Evolutionary conservation across 805 yeast genomes (phyloP).

Genomic region (Barnettozyma wickerhamii): DNA sequence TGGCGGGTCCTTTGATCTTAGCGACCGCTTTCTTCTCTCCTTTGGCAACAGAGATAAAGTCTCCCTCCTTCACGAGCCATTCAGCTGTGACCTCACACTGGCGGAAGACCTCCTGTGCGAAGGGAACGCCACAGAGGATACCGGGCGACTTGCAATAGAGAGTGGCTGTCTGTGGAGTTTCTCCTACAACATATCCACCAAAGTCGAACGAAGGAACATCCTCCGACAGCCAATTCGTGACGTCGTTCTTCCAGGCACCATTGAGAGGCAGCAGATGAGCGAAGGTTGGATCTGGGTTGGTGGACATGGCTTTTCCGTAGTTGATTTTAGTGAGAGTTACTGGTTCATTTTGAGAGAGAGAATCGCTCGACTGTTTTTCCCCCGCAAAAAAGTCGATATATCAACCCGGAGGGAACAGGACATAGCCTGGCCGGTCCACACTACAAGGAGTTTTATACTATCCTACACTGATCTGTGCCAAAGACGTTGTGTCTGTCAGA

Average conservation of each 20-base stretch:
- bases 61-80: constrained; percentile 77
- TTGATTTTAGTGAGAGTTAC: too few species aligned
- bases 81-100: constrained; percentile 69
- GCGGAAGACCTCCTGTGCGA: constrained; percentile 76
- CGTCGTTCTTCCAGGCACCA: constrained; percentile 78
- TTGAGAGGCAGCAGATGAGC: constrained; percentile 64
- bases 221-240: constrained; percentile 73
- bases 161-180: constrained; percentile 62
- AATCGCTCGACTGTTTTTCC: too few species aligned
- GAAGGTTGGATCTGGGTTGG: constrained; percentile 19
- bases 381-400: too few species aligned
- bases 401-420: too few species aligned
- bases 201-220: constrained; percentile 93
- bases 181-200: constrained; percentile 95
- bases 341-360: too few species aligned
- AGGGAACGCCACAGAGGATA: constrained; percentile 80
- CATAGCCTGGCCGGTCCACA: too few species aligned
- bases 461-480: too few species aligned
- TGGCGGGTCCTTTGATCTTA: constrained; percentile 72
- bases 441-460: too few species aligned
- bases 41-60: constrained; percentile 51
- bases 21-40: constrained; percentile 54
- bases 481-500: too few species aligned
- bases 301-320: too few species aligned
- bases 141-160: constrained; percentile 80